Conservation (phyloP, 2,329 filamentous ascomycete species). For the Nectriaceae sp. region DNA sequence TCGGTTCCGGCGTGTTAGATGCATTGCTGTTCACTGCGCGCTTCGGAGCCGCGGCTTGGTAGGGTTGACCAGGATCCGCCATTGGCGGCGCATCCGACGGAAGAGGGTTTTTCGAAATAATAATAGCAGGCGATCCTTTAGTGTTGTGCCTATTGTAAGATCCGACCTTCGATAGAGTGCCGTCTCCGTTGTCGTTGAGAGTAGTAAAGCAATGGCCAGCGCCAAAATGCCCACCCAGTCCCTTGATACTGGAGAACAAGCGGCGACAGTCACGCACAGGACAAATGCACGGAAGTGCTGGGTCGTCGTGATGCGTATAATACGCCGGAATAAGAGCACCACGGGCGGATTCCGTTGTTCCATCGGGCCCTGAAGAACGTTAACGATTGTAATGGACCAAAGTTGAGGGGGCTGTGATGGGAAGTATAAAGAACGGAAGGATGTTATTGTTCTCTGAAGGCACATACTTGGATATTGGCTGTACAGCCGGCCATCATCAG, state of each 20-base stretch:
- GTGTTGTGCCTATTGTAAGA: slow-evolving; percentile 22
- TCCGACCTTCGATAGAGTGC: slow-evolving; percentile 36
- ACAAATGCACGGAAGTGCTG: slow-evolving; percentile 33
- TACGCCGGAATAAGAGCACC: slow-evolving; percentile 36
- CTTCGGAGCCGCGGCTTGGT: slow-evolving; percentile 1
- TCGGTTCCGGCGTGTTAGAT: background rate
- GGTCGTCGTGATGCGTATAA: slow-evolving; percentile 31
- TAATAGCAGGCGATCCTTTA: slow-evolving; percentile 28
- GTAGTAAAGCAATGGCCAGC: slow-evolving; percentile 25
- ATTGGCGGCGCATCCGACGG: slow-evolving; percentile 22
- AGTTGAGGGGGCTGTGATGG: too few relatives aligned
- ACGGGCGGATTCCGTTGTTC: slow-evolving; percentile 8
- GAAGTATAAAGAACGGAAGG: too few relatives aligned
- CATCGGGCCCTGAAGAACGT: slow-evolving; percentile 8
- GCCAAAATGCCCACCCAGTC: slow-evolving; percentile 29
- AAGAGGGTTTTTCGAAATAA: slow-evolving; percentile 29
- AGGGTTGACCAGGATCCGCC: slow-evolving; percentile 16
- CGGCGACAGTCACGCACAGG: slow-evolving; percentile 39
- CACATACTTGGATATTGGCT: slow-evolving; percentile 16
- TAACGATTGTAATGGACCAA: background rate
- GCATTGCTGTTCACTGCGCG: background rate
- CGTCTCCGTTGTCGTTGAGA: slow-evolving; percentile 45
- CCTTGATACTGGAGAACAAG: slow-evolving; percentile 23
- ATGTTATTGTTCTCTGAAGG: too few relatives aligned
- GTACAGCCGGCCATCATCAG: slow-evolving; percentile 19